Evolutionary conservation across 1,139 yeast species (phyloP).

Genomic region (Blastobotrys buckinghamii): DNA sequence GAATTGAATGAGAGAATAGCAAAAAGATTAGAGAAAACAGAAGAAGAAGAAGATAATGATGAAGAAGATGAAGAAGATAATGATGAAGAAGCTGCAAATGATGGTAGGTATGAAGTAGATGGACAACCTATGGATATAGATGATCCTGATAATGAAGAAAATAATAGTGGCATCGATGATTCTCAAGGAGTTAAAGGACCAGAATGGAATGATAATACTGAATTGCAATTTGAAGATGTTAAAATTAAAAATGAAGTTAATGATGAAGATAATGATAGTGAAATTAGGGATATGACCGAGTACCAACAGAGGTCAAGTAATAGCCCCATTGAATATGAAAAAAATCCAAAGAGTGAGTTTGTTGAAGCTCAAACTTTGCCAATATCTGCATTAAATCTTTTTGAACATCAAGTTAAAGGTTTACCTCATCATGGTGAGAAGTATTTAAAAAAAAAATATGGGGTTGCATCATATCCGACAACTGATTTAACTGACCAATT

Average conservation of each 20-base stretch:
- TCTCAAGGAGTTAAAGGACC: not conserved
- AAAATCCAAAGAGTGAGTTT: constrained; percentile 74
- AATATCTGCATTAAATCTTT: constrained; percentile 63
- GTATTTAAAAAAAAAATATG: constrained; percentile 68
- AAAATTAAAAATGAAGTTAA: constrained; percentile 4
- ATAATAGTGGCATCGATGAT: not conserved
- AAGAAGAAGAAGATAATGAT: constrained; percentile 9
- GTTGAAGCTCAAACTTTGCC: constrained; percentile 71
- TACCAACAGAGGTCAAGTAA: constrained; percentile 6
- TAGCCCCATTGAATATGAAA: constrained; percentile 46
- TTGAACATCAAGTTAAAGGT: constrained; percentile 50
- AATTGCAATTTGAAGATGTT: constrained; percentile 1
- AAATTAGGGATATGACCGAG: constrained; percentile 8
- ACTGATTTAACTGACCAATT: constrained; percentile 65
- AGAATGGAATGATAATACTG: not conserved
- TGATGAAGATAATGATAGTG: constrained; percentile 2
- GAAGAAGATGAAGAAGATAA: not conserved
- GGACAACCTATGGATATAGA: constrained; percentile 2
- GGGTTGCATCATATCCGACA: constrained; percentile 85
- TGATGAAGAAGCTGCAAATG: constrained; percentile 7
- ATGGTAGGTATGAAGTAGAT: not conserved
- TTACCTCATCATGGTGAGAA: constrained; percentile 59
- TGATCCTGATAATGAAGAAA: constrained; percentile 7
- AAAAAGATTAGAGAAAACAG: not conserved
- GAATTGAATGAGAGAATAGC: not conserved